phyloP scores from a whole-genome alignment of 441 rosid genomes.

The Populus trichocarpa region DNA sequence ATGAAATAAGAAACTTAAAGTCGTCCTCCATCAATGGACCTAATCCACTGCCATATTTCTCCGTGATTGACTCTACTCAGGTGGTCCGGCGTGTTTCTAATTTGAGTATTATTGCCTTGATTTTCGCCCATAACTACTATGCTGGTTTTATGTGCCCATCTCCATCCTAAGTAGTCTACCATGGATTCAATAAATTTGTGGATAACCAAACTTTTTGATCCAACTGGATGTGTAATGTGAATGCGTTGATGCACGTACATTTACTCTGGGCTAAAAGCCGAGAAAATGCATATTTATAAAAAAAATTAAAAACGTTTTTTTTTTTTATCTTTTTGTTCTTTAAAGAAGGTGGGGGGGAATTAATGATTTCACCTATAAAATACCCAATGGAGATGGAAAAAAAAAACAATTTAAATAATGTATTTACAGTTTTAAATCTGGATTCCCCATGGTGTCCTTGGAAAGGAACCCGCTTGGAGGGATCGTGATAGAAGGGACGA shows the following conservation, averaged over 20 bases:
- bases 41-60: not conserved
- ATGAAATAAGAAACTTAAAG: not conserved
- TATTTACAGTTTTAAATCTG: not conserved
- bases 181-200: not conserved
- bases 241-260: not conserved
- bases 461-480: not conserved
- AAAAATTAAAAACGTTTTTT: too few species aligned
- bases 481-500: not conserved
- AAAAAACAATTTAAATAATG: too few species aligned
- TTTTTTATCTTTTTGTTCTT: too few species aligned
- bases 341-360: too few species aligned
- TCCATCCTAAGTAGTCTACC: not conserved
- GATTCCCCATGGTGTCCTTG: not conserved
- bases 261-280: not conserved
- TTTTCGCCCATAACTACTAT: conserved; percentile 10
- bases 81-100: not conserved
- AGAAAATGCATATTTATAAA: not conserved
- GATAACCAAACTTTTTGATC: not conserved
- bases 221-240: not conserved
- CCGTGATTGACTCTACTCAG: conserved; percentile 20
- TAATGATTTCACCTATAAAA: too few species aligned
- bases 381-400: too few species aligned
- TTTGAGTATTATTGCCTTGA: conserved; percentile 13
- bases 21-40: not conserved
- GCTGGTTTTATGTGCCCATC: not conserved